Conservation (phyloP, 345 rosid species). For the Eucalyptus regnans region DNA sequence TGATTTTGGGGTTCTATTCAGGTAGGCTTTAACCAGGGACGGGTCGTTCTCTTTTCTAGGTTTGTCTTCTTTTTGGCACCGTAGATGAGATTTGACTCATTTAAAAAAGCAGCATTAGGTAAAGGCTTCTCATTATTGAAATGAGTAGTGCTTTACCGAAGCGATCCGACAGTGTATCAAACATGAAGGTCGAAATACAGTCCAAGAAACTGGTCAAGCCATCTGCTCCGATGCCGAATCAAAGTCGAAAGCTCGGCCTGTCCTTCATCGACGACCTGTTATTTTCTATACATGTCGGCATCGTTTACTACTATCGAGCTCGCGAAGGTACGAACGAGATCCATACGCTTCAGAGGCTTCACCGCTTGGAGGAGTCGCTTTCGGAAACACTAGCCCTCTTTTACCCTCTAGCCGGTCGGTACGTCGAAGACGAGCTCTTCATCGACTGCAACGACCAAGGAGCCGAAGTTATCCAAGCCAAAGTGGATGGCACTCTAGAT, state of each 20-base stretch:
- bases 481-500: not conserved
- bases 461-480: not conserved
- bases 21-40: too few species aligned
- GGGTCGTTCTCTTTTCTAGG: too few species aligned
- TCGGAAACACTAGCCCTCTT: not conserved
- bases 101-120: too few species aligned
- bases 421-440: not conserved
- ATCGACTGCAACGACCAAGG: not conserved
- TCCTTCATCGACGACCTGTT: not conserved
- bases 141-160: not conserved
- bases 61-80: too few species aligned
- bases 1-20: too few species aligned
- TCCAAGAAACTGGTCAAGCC: not conserved
- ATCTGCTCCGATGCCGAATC: not conserved
- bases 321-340: not conserved
- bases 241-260: not conserved
- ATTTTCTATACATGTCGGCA: not conserved
- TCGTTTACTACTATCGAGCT: not conserved
- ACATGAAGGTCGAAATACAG: not conserved
- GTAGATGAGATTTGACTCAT: too few species aligned
- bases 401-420: not conserved
- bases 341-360: not conserved
- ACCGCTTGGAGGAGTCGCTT: not conserved
- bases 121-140: too few species aligned
- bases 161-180: not conserved